Evolutionary conservation across 2,329 filamentous ascomycete species (phyloP), one percentile per base, ranked within the genome.

Genomic region (Fusarium brevicatenulatum): DNA sequence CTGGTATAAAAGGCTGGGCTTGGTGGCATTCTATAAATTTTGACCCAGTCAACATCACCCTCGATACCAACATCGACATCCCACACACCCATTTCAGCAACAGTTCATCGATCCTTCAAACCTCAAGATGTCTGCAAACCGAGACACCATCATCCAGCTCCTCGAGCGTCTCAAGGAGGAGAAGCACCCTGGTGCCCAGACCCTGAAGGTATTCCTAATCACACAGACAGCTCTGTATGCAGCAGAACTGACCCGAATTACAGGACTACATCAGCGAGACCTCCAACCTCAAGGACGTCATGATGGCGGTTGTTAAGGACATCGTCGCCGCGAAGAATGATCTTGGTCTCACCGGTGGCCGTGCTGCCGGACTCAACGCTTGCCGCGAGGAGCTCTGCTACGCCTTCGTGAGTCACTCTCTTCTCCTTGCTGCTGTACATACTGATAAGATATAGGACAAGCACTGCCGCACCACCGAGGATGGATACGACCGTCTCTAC

Each of bases 241-340:
- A 49, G 47, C 32, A 32, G 25, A 25, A 44, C 57, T 68, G 37
- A 68, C 43, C 34, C 25, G 9, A 10, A 11, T 25, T 15, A 34
- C 7, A 73, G 71, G 70, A 64, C 16, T 73, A 73, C 58, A 44
- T 71, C 15, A 21, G 23, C 9, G 70, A 73, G 50, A 73, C 71
- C 21, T 47, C 63, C 10, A 56, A 68, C 32, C 65, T 73, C 42
- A 73, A 71, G 39, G 57, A 73, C 54, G 63, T 50, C 13, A 62
- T 73, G n/a, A 55, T 68, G 52, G 57, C 71, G n/a, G 46, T 73
- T 47, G 58, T 68, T 66, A 62, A 73, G 58, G 67, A 65, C 46
- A 68, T 73, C 42, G 66, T 68, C 7, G 42, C 63, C 3, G 56
- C 49, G 39, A 73, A 71, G 54, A 39, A 36, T 13, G 66, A 62